Evolutionary conservation across 371 early-diverging fungal genomes (phyloP).

Genomic region (Blakeslea trispora): DNA sequence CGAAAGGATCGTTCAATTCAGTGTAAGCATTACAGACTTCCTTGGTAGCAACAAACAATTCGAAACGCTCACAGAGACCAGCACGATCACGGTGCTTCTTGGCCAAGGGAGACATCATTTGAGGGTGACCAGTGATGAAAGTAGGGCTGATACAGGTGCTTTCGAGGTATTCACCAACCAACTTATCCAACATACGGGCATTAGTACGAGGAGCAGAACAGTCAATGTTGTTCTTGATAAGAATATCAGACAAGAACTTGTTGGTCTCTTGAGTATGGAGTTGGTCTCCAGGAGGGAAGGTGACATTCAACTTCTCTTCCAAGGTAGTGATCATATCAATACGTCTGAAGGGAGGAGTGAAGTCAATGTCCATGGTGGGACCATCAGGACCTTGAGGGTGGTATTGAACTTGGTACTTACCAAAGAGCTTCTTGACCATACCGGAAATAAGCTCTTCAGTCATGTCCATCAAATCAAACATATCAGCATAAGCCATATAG

Average conservation of each 20-base stretch:
- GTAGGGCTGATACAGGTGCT: conserved; percentile 95
- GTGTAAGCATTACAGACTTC: conserved; percentile 99
- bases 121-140: conserved; percentile 98
- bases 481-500: conserved; percentile 99
- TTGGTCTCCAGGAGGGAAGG: conserved; percentile 87
- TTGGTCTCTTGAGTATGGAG: conserved; percentile 83
- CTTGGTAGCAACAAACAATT: conserved; percentile 99
- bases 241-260: conserved; percentile 89
- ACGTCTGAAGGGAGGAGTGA: conserved; percentile 97
- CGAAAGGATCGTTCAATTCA: conserved; percentile 98
- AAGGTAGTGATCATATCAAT: conserved; percentile 94
- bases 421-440: conserved; percentile 92
- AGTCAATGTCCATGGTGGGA: conserved; percentile 86
- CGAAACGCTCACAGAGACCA: conserved; percentile 99
- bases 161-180: conserved; percentile 98
- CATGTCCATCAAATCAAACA: conserved; percentile 95
- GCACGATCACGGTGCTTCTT: conserved; percentile 93
- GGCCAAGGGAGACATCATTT: conserved; percentile 99
- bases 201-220: conserved; percentile 95
- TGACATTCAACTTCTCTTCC: conserved; percentile 87
- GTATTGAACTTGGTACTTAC: conserved; percentile 88
- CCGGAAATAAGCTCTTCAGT: conserved; percentile 93
- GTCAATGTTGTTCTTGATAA: conserved; percentile 90
- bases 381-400: conserved; percentile 91
- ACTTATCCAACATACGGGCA: conserved; percentile 97